Evolutionary conservation across 768 basidiomycete genomes (phyloP).

Genomic region (Auricularia auricula-judae): DNA sequence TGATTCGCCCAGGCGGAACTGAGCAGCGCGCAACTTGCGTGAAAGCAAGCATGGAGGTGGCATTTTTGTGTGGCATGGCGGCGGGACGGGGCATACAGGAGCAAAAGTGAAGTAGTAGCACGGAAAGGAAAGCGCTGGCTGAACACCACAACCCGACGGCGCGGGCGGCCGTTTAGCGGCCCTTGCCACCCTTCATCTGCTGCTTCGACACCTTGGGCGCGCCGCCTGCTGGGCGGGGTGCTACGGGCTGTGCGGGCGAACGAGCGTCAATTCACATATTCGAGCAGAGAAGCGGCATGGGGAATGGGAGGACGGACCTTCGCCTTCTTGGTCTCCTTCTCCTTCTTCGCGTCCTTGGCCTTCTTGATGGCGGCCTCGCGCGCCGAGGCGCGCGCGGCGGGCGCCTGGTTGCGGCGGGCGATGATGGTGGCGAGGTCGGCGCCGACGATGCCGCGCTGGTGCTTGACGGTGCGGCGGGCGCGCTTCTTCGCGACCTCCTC

Average conservation of each 20-base stretch:
- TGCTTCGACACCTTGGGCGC: slow-evolving; percentile 90
- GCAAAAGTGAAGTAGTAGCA: no score
- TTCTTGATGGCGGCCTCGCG: slow-evolving; percentile 81
- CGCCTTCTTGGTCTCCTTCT: slow-evolving; percentile 82
- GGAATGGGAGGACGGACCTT: slow-evolving; percentile 36
- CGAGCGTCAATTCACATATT: neutral
- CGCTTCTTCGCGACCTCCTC: slow-evolving; percentile 99
- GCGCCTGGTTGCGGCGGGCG: slow-evolving; percentile 87
- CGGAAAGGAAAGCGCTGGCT: no score
- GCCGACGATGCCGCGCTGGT: slow-evolving; percentile 96
- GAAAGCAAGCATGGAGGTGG: no score
- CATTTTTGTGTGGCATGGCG: no score
- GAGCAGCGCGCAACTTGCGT: no score
- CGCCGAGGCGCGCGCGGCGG: slow-evolving; percentile 69
- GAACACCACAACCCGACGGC: no score
- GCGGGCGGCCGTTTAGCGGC: slow-evolving; percentile 22
- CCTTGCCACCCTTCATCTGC: slow-evolving; percentile 88
- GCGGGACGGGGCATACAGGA: no score
- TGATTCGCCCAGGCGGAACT: no score
- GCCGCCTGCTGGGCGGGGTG: slow-evolving; percentile 38
- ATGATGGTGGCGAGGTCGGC: slow-evolving; percentile 86
- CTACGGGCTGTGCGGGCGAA: slow-evolving; percentile 33
- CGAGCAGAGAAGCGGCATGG: no score
- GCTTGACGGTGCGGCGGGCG: slow-evolving; percentile 91
- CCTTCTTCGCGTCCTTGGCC: slow-evolving; percentile 96